Evolutionary conservation across 2,329 filamentous ascomycete genomes (phyloP).

Genomic region (Phaeoacremonium minimum): DNA sequence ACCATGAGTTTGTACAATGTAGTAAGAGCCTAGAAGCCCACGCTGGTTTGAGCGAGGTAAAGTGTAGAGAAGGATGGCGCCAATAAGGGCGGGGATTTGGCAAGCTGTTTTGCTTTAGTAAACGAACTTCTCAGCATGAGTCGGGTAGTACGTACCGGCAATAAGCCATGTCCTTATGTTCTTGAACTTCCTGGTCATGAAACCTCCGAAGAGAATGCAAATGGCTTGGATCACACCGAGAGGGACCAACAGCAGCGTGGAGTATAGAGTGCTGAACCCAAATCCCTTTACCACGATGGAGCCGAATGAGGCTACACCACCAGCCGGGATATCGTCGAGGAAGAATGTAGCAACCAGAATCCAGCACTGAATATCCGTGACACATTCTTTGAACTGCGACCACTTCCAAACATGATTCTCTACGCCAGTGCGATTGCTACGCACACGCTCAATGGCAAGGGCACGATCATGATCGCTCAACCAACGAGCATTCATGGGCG

Average conservation of each 20-base stretch:
- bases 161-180: conserved; percentile 27
- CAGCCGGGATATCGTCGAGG: conserved; percentile 20
- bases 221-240: conserved; percentile 19
- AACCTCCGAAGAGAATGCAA: conserved; percentile 19
- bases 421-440: conserved; percentile 27
- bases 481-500: conserved; percentile 14
- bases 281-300: conserved; percentile 48
- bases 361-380: conserved; percentile 25
- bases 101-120: conserved; percentile 5
- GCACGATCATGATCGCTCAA: conserved; percentile 17
- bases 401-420: conserved; percentile 22
- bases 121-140: conserved; percentile 28
- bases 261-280: conserved; percentile 42
- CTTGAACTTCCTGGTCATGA: conserved; percentile 14
- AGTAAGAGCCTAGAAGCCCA: conserved; percentile 14
- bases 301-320: conserved; percentile 32
- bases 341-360: conserved; percentile 19
- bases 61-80: conserved; percentile 12
- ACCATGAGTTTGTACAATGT: conserved; percentile 14
- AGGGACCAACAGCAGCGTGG: conserved; percentile 21
- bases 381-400: conserved; percentile 23
- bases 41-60: conserved; percentile 7
- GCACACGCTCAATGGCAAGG: conserved; percentile 23
- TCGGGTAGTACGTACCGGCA: conserved; percentile 46
- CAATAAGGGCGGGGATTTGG: conserved; percentile 13